Evolutionary conservation across 2,329 filamentous ascomycete genomes (phyloP), one percentile per base, ranked within the genome.

Genomic region (Diaporthe longicolla): DNA sequence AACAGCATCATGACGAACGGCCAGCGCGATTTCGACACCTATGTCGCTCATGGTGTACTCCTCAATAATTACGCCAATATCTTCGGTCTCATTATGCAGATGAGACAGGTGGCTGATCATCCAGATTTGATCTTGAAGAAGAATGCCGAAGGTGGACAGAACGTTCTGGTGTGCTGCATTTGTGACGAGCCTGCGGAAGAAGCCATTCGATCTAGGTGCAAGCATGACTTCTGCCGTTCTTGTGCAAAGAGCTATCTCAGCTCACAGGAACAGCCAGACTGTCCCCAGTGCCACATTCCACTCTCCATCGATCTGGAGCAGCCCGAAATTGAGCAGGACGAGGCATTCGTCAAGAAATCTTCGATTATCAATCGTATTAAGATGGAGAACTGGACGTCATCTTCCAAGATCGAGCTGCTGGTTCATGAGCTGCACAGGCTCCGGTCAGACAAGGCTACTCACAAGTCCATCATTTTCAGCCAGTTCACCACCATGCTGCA

Each of bases 11-110:
- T 98, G 95, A 94, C 92, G 21, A 97, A 94, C 80, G 93, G 94
- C 10, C 90, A 93, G 74, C 93, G 97, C 75, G 92, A 95, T 79
- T 99, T 98, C 78, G 94, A 98, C 80, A 98, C 95, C 0, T 99
- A 98, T 78, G 97, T 98, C 50, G 93, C 95, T 24, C 94, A 95
- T 76, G 95, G 95, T 85, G 96, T 98, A 26, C 91, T 99, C 83
- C 89, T 99, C 75, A 95, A 98, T 87, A 98, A 98, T 81, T 98
- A 98, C 78, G 97, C 97, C 85, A 99, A 99, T 82, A 98, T 99
- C 77, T 99, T 99, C 79, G 96, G 95, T 80, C 89, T 99, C 72
- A 98, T 99, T 80, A 98, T 98, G 95, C 95, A 98, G 83, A 98
- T 99, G 96, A 93, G 97, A 72, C 97, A 99, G 85, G 94, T 98